Base-by-base conservation (phyloP, 2,329 filamentous ascomycete species). In the Geosmithia putterillii region DNA sequence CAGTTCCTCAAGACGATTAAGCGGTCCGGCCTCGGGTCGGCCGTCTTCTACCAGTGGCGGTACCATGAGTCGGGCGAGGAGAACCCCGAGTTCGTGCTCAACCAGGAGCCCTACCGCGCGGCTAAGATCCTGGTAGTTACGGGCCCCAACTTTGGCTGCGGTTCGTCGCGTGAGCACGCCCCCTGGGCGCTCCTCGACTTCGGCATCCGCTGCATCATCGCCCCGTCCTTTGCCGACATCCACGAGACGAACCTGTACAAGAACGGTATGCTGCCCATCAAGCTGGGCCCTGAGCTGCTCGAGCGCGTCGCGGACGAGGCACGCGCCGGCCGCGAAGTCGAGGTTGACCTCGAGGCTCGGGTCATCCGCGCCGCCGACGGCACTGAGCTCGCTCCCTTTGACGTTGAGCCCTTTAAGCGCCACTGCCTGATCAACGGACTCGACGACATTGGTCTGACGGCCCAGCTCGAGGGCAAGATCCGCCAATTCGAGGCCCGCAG, bases 211-310 rank as follows among this genome's bases (percentile, higher is more conserved):
- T 90, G 83, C 61, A 74, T 96, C 56, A 94, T 96, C 53, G 92
- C 90, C 1, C 86, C 87, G 1, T 89, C 84, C 1, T 79, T 75
- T 48, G 69, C 63, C 46, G 63, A 66, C 46, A 98, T 98, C 63
- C 95, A 95, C 79, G 94, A 90, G 78, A 95, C 95, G 78, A 98
- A 98, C 73, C 92, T 85, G n/a, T 96, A 95, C 77, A 96, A 98
- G 76, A 98, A 98, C 70, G 90, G 90, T 69, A 96, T 96, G 92
- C 71, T 96, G 49, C 89, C 90, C 40, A 79, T 96, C 47, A 66
- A 73, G 46, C 83, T 96, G 57, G 67, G 73, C 25, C 79, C 90
- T 60, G 65, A 78, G 50, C 69, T 65, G 1, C 68, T 95, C 4
- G 72, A 83, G 38, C 72, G 71, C 48, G 80, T 96, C 50, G 81